Evolutionary conservation across 192 early-diverging fungal species (phyloP).

Genomic region (Gaertneriomyces semiglobifer): DNA sequence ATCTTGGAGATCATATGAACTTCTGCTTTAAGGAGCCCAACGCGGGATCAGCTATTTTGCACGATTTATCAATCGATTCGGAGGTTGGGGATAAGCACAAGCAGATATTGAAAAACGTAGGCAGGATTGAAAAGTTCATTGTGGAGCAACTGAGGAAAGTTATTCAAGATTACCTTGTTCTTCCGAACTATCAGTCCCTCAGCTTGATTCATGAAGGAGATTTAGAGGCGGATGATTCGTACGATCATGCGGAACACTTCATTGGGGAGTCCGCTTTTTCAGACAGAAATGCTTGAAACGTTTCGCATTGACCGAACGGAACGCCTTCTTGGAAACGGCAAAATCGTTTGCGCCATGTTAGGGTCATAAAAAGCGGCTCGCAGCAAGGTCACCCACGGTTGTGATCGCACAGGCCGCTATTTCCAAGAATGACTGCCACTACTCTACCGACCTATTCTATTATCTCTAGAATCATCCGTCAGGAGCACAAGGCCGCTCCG

Average conservation of each 20-base stretch:
- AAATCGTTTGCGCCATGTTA: no score
- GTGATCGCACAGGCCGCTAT: no score
- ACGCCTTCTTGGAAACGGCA: no score
- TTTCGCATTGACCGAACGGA: no score
- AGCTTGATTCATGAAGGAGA: conserved; percentile 15
- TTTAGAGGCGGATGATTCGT: not conserved
- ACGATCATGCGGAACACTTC: conserved; percentile 9
- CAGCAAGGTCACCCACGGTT: no score
- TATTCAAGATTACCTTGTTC: conserved; percentile 46
- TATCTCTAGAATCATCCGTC: no score
- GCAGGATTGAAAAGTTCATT: conserved; percentile 55
- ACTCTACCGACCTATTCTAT: no score
- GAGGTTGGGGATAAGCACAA: conserved; percentile 53
- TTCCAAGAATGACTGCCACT: no score
- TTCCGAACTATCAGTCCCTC: conserved; percentile 48
- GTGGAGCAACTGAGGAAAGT: conserved; percentile 37
- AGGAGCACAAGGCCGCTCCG: no score
- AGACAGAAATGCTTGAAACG: no score
- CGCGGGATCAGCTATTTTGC: conserved; percentile 41
- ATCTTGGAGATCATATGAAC: conserved; percentile 54
- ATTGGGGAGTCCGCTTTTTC: not conserved
- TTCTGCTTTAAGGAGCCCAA: conserved; percentile 58
- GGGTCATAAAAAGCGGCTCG: no score
- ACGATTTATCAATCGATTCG: conserved; percentile 58
- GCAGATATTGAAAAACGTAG: conserved; percentile 61